A percentile compares a stretch with the other conserved stretches of the same genome.
phyloP scores from a whole-genome alignment of 352 stramenopile species.

The Albugo laibachii region DNA sequence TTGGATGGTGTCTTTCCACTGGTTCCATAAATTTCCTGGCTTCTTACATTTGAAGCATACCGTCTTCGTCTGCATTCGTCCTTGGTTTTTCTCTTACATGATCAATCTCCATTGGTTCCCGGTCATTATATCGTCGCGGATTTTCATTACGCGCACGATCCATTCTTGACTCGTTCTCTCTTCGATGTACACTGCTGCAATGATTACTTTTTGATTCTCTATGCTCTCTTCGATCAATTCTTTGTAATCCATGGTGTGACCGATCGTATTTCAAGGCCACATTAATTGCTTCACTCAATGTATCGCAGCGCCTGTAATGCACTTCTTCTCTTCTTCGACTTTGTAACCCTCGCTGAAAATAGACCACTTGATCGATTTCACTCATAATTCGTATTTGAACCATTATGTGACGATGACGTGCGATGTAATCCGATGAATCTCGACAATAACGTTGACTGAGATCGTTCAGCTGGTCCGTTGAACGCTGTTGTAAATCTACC shows the following conservation, averaged over 20 bases:
- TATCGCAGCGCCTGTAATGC: constrained; percentile 1
- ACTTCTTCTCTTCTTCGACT: constrained; percentile 3
- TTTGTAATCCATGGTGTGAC: neutral
- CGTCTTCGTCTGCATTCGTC: neutral
- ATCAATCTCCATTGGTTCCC: neutral
- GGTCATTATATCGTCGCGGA: neutral
- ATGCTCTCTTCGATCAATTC: too few species aligned
- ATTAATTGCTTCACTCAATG: constrained; percentile 3
- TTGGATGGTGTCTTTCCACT: neutral
- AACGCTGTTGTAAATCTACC: too few species aligned
- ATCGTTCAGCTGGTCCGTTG: too few species aligned
- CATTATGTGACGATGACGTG: too few species aligned
- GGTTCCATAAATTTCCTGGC: neutral
- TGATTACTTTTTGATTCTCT: too few species aligned
- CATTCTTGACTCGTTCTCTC: neutral
- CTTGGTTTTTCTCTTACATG: neutral
- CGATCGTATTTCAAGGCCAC: constrained; percentile 4
- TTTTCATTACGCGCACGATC: neutral
- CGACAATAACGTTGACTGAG: too few species aligned
- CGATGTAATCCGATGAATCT: too few species aligned
- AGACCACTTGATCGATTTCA: too few species aligned
- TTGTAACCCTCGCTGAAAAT: constrained; percentile 3
- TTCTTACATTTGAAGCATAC: neutral
- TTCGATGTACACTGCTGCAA: too few species aligned
- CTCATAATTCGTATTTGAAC: too few species aligned